Percentiles rank a stretch among this genome's conserved stretches.
Conservation (phyloP, 2,329 filamentous ascomycete species). For the Aspergillus novoparasiticus region DNA sequence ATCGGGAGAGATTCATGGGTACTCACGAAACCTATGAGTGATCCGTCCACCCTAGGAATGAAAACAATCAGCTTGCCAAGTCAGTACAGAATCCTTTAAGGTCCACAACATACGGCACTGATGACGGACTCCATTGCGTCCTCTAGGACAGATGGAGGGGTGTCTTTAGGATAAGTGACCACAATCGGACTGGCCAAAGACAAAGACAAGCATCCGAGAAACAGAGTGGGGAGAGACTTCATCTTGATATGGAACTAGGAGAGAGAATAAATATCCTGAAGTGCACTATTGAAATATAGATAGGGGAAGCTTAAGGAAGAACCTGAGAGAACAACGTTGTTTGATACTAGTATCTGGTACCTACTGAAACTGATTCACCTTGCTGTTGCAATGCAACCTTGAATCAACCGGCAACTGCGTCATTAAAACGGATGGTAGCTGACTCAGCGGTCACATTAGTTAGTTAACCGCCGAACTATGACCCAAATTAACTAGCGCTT, state of each 20-base stretch:
- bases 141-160: constrained; percentile 67
- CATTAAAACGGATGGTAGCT: background rate
- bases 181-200: constrained; percentile 76
- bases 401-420: constrained; percentile 1
- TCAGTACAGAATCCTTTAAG: background rate
- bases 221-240: constrained; percentile 64
- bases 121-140: constrained; percentile 72
- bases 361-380: background rate
- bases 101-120: constrained; percentile 56
- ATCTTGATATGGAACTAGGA: constrained; percentile 47
- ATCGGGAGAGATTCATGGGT: constrained; percentile 9
- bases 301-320: background rate
- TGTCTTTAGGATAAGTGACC: constrained; percentile 72
- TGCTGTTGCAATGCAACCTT: background rate
- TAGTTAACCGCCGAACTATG: background rate
- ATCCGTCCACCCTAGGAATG: constrained; percentile 65
- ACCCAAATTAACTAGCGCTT: background rate
- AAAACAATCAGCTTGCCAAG: background rate
- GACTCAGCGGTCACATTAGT: background rate
- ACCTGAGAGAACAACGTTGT: background rate
- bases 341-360: background rate
- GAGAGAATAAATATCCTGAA: background rate
- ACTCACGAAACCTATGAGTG: constrained; percentile 78
- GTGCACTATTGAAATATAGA: background rate
- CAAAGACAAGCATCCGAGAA: constrained; percentile 61